Evolutionary conservation across 441 rosid genomes (phyloP).

Genomic region (Euphorbia celastroides): DNA sequence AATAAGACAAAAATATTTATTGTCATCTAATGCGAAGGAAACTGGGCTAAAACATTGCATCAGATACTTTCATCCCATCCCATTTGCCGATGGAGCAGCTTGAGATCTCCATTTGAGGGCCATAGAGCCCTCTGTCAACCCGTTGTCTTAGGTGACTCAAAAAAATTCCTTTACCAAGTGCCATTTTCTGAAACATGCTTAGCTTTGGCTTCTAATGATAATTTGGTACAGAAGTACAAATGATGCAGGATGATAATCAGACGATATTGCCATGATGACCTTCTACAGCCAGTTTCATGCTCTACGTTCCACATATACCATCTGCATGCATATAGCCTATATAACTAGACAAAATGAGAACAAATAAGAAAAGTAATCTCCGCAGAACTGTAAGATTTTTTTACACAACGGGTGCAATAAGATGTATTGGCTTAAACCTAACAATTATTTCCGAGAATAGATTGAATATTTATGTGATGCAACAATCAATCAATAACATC

Average conservation of each 20-base stretch:
- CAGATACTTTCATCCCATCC: conserved; percentile 31
- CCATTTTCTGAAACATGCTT: background rate
- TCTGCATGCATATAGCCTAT: conserved; percentile 53
- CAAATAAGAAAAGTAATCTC: conserved; percentile 18
- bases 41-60: conserved; percentile 37
- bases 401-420: background rate
- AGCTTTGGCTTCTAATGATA: background rate
- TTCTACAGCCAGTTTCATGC: conserved; percentile 49
- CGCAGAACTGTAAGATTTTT: conserved; percentile 8
- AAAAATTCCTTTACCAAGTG: background rate
- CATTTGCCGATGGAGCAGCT: conserved; percentile 6
- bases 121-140: conserved; percentile 44
- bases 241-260: conserved; percentile 46
- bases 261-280: conserved; percentile 67
- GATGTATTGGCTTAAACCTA: background rate
- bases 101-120: conserved; percentile 51
- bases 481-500: background rate
- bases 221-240: background rate
- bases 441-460: background rate
- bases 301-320: conserved; percentile 36
- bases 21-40: conserved; percentile 43
- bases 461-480: background rate
- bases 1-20: conserved; percentile 5
- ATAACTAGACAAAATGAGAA: conserved; percentile 48
- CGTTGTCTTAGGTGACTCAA: conserved; percentile 26